Evolutionary conservation across 768 basidiomycete genomes (phyloP), one percentile per base, ranked within the genome.

Genomic region (Trametopsis cervina): DNA sequence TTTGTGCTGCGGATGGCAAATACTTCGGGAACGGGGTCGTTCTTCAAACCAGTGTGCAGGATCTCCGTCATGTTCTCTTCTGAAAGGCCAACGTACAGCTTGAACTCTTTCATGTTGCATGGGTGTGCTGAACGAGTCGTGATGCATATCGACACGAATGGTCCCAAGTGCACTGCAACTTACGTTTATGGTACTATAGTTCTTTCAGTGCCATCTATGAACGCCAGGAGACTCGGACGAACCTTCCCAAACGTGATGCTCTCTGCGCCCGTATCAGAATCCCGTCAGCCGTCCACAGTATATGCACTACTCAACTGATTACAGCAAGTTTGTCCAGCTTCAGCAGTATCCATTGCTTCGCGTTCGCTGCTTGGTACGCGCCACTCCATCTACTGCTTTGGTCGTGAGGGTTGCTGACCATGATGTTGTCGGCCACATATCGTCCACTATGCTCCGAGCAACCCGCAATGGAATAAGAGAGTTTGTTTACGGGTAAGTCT

Each of bases 31-130:
- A 71, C 63, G 2, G 67, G 48, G 52, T 88, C 83, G 54, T 90
- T 87, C 63, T 80, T 81, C 47, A 89, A 74, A 2, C 70, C 67
- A 0, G 77, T 63, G 42, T 79, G 78, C 9, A 89, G 66, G 26
- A 85, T 76, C 58, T 89, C 80, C 2, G 70, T 76, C 77, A 90
- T 76, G 57, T 77, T 75, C 55, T 86, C 80, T 50, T 77, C 72
- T 20, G 75, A 71, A 33, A 75, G 65, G 4, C 87, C 89, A 17
- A 81, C 76, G 49, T 76, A 80, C 10, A 89, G 59, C 60, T 81
- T 83, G 69, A 90, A 85, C 47, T 89, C 85, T 59, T 86, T 87
- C 81, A 86, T 81, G 57, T 89, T 89, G 59, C 89, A 90, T 25
- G 86, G 85, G 63, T 89, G 87, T 17, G 75, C 87, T 89, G 51